Evolutionary conservation across 2,329 filamentous ascomycete species (phyloP), one percentile per base, ranked within the genome.

Genomic region (Sporothrix humicola): DNA sequence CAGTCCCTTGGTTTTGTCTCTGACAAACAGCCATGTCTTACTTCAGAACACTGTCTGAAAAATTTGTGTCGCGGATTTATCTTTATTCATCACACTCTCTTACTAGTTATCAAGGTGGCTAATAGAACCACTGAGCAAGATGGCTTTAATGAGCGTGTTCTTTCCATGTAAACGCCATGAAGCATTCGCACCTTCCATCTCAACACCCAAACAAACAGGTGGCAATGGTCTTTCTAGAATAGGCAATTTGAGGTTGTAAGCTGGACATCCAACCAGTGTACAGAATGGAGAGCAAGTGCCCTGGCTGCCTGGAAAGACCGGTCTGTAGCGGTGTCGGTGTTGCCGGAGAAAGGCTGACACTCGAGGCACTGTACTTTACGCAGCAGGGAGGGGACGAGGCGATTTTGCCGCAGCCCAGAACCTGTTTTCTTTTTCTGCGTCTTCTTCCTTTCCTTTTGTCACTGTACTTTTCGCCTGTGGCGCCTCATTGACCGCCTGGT

Each of bases 311-410:
- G 26, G 8, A 69, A 69, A 69, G 46, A 54, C 23, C 23, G 46
- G 65, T 54, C 23, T 15, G 37, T 66, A 48, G 61, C 61, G 42
- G 37, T 42, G 26, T 69, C 65, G 63, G 63, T 52, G 20, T 68
- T 23, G 63, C 63, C 63, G 63, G 15, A 66, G 63, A 37, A 50
- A 3, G n/a, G 61, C 59, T n/a, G n/a, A 20, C 15, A n/a, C 7
- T 42, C 12, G 31, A 42, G 23, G 23, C 23, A 26, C 23, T 26
- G 23, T 15, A 61, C 31, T 61, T 26, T 42, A 17, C 10, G n/a
- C 8, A 10, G 52, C 20, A 20, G 26, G 42, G 23, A 48, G 26
- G n/a, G 23, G 42, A 26, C 61, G 65, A 52, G 48, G 26, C 48
- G 31, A 69, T 17, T 20, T 44, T 42, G 48, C 48, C 48, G 48